Conservation (phyloP, 202 grass and related monocot genomes). For the Elaeis oleifera region DNA sequence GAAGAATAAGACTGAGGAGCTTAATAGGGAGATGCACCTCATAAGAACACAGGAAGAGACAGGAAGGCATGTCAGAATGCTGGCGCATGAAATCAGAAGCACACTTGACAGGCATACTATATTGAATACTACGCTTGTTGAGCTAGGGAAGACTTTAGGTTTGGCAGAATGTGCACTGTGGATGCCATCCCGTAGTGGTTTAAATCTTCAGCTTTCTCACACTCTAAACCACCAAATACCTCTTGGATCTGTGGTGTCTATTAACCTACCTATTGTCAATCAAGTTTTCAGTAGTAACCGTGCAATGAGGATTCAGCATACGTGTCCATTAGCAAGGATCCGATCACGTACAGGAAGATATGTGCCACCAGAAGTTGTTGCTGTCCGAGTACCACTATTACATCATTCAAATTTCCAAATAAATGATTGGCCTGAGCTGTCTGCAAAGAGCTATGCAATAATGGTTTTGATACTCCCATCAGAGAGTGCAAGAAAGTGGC, state of each 20-base stretch:
- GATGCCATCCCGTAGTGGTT: slow-evolving; percentile 7
- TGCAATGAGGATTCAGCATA: slow-evolving; percentile 2
- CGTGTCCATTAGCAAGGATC: slow-evolving; percentile 7
- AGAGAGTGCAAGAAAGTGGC: slow-evolving; percentile 17
- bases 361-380: slow-evolving; percentile 15
- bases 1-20: slow-evolving; percentile 49
- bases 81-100: slow-evolving; percentile 22
- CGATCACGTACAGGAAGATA: slow-evolving; percentile 1
- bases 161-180: slow-evolving; percentile 14
- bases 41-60: slow-evolving; percentile 44
- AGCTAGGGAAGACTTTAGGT: slow-evolving; percentile 11
- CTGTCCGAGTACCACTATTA: slow-evolving; percentile 10
- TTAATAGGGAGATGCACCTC: slow-evolving; percentile 46
- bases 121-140: slow-evolving; percentile 15
- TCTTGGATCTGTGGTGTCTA: neutral
- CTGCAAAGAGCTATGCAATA: slow-evolving; percentile 17
- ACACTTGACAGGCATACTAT: slow-evolving; percentile 19
- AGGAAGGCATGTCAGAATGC: slow-evolving; percentile 11
- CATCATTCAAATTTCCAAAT: slow-evolving; percentile 19
- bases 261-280: slow-evolving; percentile 13
- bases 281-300: slow-evolving; percentile 9
- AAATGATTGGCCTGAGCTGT: slow-evolving; percentile 16
- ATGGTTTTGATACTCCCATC: slow-evolving; percentile 18
- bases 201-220: slow-evolving; percentile 13
- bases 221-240: slow-evolving; percentile 17